A percentile compares a stretch with the other conserved stretches of the same genome.
Evolutionary conservation across 345 rosid genomes (phyloP).

Genomic region (Noccaea caerulescens): DNA sequence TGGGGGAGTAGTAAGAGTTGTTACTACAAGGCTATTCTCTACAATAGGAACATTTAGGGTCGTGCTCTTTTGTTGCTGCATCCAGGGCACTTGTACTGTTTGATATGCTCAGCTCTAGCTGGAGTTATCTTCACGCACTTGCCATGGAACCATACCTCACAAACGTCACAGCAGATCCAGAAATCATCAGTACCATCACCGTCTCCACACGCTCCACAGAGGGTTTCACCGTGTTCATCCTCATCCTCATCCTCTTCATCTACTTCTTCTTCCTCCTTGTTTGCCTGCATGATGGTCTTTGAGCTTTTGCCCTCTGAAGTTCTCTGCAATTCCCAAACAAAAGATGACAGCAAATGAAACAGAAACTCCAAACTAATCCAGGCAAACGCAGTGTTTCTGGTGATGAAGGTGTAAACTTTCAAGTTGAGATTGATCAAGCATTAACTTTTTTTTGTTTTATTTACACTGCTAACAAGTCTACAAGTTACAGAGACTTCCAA

Average conservation of each 20-base stretch:
- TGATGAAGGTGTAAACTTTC: background rate
- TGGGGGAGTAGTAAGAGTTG: slow-evolving; percentile 29
- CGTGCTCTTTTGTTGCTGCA: slow-evolving; percentile 81
- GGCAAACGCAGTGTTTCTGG: background rate
- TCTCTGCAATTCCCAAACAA: slow-evolving; percentile 49
- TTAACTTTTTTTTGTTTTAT: background rate
- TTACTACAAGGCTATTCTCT: slow-evolving; percentile 39
- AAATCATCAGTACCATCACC: slow-evolving; percentile 74
- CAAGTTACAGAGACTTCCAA: background rate
- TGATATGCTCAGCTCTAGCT: slow-evolving; percentile 81
- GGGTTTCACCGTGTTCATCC: slow-evolving; percentile 68
- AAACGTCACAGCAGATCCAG: slow-evolving; percentile 84
- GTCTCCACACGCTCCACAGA: slow-evolving; percentile 86
- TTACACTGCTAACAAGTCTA: background rate
- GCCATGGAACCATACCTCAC: slow-evolving; percentile 89
- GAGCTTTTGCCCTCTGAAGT: slow-evolving; percentile 56
- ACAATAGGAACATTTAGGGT: slow-evolving; percentile 45
- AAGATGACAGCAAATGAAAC: background rate
- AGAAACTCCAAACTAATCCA: slow-evolving; percentile 18
- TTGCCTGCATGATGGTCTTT: slow-evolving; percentile 42
- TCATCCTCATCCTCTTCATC: slow-evolving; percentile 58
- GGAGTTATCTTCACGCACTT: slow-evolving; percentile 87
- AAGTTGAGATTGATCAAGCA: slow-evolving; percentile 5
- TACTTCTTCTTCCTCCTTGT: slow-evolving; percentile 57
- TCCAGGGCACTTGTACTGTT: slow-evolving; percentile 82